Evolutionary conservation across 345 rosid genomes (phyloP), one percentile per base, ranked within the genome.

Genomic region (Euphorbia tirucalli): DNA sequence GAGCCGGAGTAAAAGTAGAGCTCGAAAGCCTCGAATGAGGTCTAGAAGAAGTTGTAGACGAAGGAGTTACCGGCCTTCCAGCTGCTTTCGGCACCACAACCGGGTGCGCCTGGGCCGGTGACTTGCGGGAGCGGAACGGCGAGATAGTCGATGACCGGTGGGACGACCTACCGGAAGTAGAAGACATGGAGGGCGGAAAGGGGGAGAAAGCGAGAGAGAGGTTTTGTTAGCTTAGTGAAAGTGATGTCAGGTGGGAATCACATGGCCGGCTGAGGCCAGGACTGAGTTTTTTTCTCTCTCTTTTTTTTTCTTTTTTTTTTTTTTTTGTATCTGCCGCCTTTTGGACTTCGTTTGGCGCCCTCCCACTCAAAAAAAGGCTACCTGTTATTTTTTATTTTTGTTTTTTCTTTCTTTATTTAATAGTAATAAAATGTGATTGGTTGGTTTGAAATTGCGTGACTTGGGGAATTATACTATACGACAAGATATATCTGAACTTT

Each of bases 111-210:
- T 46, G 78, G 43, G 82, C 82, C 69, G 90, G 82, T 41, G 95
- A 83, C 83, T 80, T 88, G 25, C 87, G 96, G n/a, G 88, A 83
- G 72, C 97, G 95, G 81, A 87, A 85, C 57, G 96, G 96, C 16
- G 95, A 89, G 87, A 89, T 89, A 73, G 93, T 15, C 44, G 70
- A 89, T 56, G 91, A 75, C 21, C 87, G 80, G 74, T 75, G 84
- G 28, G n/a, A n/a, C n/a, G 96, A 82, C 87, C 87, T 85, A 69
- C 79, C 69, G n/a, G 77, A 57, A 30, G 81, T 41, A 43, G 71
- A 77, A 43, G 87, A 86, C 98, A 90, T 93, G 75, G 79, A 61
- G 41, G 69, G 62, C 31, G 27, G 41, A 44, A 28, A 43, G 19
- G 5, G 0, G 18, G 60, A 21, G 66, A 25, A 68, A 58, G n/a